Conservation (phyloP, 768 basidiomycete species). For the Hortiboletus campestris region DNA sequence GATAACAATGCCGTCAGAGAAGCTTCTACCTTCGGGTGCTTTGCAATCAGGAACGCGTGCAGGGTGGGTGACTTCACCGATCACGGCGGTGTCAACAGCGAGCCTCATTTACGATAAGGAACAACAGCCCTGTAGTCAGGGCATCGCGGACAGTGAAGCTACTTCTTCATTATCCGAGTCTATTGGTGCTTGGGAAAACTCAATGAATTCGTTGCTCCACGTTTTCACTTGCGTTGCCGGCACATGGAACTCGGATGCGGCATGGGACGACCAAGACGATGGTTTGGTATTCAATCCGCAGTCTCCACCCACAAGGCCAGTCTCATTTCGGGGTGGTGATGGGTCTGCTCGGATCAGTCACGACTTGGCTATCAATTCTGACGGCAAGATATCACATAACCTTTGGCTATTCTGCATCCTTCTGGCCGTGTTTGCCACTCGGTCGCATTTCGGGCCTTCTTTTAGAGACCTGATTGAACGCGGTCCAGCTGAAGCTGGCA, state of each 20-base stretch:
- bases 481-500: slow-evolving; percentile 11
- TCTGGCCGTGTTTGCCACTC: slow-evolving; percentile 19
- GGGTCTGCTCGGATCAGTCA: slow-evolving; percentile 9
- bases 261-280: slow-evolving; percentile 28
- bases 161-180: slow-evolving; percentile 1
- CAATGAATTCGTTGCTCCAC: slow-evolving; percentile 11
- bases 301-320: slow-evolving; percentile 15
- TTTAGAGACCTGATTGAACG: slow-evolving; percentile 15
- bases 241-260: slow-evolving; percentile 21
- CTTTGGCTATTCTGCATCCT: slow-evolving; percentile 49
- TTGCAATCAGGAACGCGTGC: slow-evolving; percentile 26
- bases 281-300: slow-evolving; percentile 28
- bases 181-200: slow-evolving; percentile 15
- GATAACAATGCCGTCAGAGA: slow-evolving; percentile 18
- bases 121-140: slow-evolving; percentile 19
- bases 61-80: slow-evolving; percentile 23
- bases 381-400: slow-evolving; percentile 49
- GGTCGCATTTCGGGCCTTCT: slow-evolving; percentile 9
- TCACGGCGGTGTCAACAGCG: slow-evolving; percentile 22
- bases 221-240: slow-evolving; percentile 21
- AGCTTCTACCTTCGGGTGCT: slow-evolving; percentile 3
- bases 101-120: slow-evolving; percentile 23
- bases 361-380: slow-evolving; percentile 44
- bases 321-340: slow-evolving; percentile 11
- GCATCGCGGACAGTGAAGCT: slow-evolving; percentile 11